Evolutionary conservation across 2,329 filamentous ascomycete species (phyloP), one percentile per base, ranked within the genome.

Genomic region (Fusarium brachygibbosum): DNA sequence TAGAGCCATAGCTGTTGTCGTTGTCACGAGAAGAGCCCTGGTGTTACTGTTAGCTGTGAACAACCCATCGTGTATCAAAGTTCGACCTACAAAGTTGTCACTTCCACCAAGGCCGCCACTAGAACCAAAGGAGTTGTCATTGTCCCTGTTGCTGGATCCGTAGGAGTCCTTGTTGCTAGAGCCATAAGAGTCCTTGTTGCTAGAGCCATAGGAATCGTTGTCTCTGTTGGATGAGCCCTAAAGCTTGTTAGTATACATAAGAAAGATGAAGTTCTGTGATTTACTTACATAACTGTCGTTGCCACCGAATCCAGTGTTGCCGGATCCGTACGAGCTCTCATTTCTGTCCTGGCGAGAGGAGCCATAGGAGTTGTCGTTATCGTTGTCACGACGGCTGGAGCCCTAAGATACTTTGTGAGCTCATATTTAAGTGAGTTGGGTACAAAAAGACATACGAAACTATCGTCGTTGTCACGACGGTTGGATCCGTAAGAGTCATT

Each of bases 371-470:
- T 63, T 65, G 35, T 66, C 63, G 14, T 64, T 45, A 28, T 64
- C 58, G n/a, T 63, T 28, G 19, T 64, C 55, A 37, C 66, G 64
- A 28, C 67, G 61, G 51, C 28, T 35, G n/a, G 67, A 70, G 25
- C 68, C 64, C 68, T 71, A n/a, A 3, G n/a, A 12, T 17, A 9
- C 12, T 13, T 3, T 42, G 41, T 69, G 25, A 69, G 67, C 34
- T 37, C 16, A 8, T 13, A n/a, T 5, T 29, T 19, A 13, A 21
- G 10, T 17, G 21, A 31, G 8, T 9, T 11, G 4, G 8, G 3
- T 19, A 5, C 17, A n/a, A 13, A 19, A 32, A 28, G 28, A 38
- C 67, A 28, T 55, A 65, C 68, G 38, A 54, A 70, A 52, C 38
- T 63, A 50, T 55, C 54, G 57, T 67, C 48, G 12, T 53, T 48